Base-by-base conservation (phyloP, 2,329 filamentous ascomycete genomes). In the Aspergillus sp. region DNA sequence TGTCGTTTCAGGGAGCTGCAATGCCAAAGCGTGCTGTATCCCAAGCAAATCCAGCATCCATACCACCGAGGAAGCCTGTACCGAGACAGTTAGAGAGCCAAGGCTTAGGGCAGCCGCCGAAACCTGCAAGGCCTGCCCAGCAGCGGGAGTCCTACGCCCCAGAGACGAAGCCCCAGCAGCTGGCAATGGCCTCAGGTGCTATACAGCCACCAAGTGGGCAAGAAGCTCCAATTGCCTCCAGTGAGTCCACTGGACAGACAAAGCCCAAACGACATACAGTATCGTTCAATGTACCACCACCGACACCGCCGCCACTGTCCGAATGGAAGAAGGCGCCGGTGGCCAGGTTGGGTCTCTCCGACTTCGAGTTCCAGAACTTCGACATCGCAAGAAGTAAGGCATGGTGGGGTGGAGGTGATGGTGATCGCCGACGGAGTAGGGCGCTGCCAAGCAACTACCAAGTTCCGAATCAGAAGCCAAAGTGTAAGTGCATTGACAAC, bases 401-500 rank as follows among this genome's bases (percentile, higher is more conserved):
- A 1, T 94, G 88, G 88, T 93, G 88, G 88, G 88, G 94, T 61
- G 73, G 74, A 44, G 73, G 68, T 29, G 71, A 69, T 48, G 74
- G 67, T 19, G 63, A 65, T 2, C 68, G 72, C 42, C 72, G 74
- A 56, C 67, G 69, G 57, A 76, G 67, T 46, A 73, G 76, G 51
- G 61, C 59, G n/a, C 55, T 69, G 5, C 59, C 65, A 7, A 65
- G 55, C n/a, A 55, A 62, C 41, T 67, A 61, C 46, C 61, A 63
- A 35, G 64, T 59, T 38, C 57, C 61, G 41, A 56, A 57, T 28
- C 60, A 61, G 46, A 69, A 62, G 50, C 52, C 61, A 54, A 60
- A 63, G 43, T 52, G 59, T 66, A 54, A 57, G 58, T 45, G 34
- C 29, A 7, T 39, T 44, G 41, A 77, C 73, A 71, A 35, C 78